These are phyloP conservation scores for Spathaspora passalidarum DNA, from an alignment of 805 yeast species.

Conservation along the genomic window DNA sequence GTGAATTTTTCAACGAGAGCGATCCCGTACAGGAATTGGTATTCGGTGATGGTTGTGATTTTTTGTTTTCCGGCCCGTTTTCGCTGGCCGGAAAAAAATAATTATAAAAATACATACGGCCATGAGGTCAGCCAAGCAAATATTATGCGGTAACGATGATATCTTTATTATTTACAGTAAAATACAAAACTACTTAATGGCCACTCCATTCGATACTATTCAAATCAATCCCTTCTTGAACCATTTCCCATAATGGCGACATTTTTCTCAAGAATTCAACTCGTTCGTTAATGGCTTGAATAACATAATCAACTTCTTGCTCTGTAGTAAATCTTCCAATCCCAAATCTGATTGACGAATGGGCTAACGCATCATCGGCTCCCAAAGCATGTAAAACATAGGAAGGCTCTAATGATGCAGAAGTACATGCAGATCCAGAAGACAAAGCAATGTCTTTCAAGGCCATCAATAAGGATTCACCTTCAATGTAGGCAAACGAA, in stretches of 20 bases:
- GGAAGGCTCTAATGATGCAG: conserved; percentile 96
- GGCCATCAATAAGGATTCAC: conserved; percentile 97
- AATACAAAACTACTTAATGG: conserved; percentile 48
- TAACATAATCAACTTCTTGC: conserved; percentile 90
- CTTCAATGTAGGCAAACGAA: conserved; percentile 96
- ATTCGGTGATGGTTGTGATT: neutral
- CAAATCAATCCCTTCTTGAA: conserved; percentile 95
- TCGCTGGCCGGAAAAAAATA: neutral
- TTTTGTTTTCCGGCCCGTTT: neutral
- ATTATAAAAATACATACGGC: neutral
- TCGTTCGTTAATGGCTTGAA: conserved; percentile 82
- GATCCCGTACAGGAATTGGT: conserved; percentile 8
- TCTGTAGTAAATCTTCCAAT: conserved; percentile 97
- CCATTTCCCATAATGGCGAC: conserved; percentile 99
- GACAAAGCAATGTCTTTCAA: conserved; percentile 93
- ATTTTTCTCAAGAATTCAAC: conserved; percentile 88
- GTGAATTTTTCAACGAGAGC: neutral
- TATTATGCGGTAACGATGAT: too few species aligned
- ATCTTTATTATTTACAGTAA: conserved; percentile 1
- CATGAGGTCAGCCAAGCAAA: too few species aligned
- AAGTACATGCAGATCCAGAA: conserved; percentile 98
- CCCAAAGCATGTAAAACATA: conserved; percentile 96
- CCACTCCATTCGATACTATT: conserved; percentile 97
- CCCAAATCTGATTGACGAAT: conserved; percentile 96
- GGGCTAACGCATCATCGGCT: conserved; percentile 97